These are phyloP conservation scores for Xylariaceae sp. DNA, from an alignment of 2,329 filamentous ascomycete species.

Conservation along the genomic window DNA sequence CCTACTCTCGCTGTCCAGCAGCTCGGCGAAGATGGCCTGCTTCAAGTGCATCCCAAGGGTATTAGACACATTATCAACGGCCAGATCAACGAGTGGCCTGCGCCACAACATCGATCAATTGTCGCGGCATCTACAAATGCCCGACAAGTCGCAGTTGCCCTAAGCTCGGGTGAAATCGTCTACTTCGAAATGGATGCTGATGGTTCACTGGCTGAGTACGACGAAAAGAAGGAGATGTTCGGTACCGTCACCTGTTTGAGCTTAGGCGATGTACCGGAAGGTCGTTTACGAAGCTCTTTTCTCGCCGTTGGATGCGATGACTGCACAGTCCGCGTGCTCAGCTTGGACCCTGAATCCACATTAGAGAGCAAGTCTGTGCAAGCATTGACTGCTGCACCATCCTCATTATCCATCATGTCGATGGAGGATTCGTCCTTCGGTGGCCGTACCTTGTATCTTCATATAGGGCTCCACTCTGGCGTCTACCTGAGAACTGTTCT, in stretches of 20 bases:
- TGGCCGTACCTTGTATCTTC: conserved; percentile 87
- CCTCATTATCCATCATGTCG: conserved; percentile 86
- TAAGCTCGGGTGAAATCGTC: conserved; percentile 95
- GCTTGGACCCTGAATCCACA: conserved; percentile 86
- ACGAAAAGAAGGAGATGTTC: conserved; percentile 94
- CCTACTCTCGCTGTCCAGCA: conserved; percentile 93
- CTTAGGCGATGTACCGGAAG: conserved; percentile 89
- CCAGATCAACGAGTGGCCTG: conserved; percentile 89
- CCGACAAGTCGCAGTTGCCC: conserved; percentile 87
- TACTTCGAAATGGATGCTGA: conserved; percentile 98
- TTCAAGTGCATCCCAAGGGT: conserved; percentile 96
- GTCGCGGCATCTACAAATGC: conserved; percentile 94
- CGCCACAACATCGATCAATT: conserved; percentile 92
- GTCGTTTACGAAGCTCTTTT: conserved; percentile 87
- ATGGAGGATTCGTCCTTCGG: conserved; percentile 95
- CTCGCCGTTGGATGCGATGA: conserved; percentile 97
- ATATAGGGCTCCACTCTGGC: conserved; percentile 94
- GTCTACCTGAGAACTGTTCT: conserved; percentile 95
- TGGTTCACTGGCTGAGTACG: conserved; percentile 88
- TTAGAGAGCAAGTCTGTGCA: conserved; percentile 95
- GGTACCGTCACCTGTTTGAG: conserved; percentile 96
- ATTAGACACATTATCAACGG: conserved; percentile 86
- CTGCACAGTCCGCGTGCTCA: conserved; percentile 91
- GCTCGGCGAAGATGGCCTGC: conserved; percentile 87
- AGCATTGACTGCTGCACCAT: conserved; percentile 88